phyloP scores from a whole-genome alignment of 2,329 filamentous ascomycete genomes.

The Metarhizium brunneum region DNA sequence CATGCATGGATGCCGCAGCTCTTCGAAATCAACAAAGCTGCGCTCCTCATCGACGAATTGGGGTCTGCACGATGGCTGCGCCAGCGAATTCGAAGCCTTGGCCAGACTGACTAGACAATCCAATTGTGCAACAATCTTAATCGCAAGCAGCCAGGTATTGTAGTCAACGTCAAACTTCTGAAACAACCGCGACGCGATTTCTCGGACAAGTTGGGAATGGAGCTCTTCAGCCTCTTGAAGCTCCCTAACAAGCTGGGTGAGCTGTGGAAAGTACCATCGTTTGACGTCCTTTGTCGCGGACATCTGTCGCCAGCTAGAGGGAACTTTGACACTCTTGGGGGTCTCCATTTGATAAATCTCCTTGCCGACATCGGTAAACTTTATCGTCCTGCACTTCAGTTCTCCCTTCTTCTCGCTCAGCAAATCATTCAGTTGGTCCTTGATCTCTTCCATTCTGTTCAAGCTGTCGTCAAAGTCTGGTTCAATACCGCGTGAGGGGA shows the following conservation, averaged over 20 bases:
- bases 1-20: constrained; percentile 93
- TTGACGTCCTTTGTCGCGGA: constrained; percentile 85
- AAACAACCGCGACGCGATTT: constrained; percentile 76
- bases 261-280: constrained; percentile 83
- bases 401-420: constrained; percentile 63
- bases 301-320: constrained; percentile 90
- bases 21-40: constrained; percentile 82
- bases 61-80: constrained; percentile 81
- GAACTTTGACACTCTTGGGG: constrained; percentile 76
- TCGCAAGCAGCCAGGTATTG: constrained; percentile 75
- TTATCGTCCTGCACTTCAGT: constrained; percentile 63
- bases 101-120: constrained; percentile 93
- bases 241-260: constrained; percentile 72
- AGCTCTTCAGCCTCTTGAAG: constrained; percentile 92
- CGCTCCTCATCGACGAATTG: constrained; percentile 78
- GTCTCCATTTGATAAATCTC: constrained; percentile 95
- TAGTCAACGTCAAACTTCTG: constrained; percentile 84
- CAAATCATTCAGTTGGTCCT: constrained; percentile 60
- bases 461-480: constrained; percentile 85
- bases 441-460: constrained; percentile 65
- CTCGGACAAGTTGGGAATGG: constrained; percentile 82
- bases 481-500: constrained; percentile 81
- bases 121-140: constrained; percentile 81
- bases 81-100: constrained; percentile 74
- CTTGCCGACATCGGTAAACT: constrained; percentile 82